Evolutionary conservation across 2,329 filamentous ascomycete species (phyloP), one percentile per base, ranked within the genome.

Genomic region (Fusarium nurragi): DNA sequence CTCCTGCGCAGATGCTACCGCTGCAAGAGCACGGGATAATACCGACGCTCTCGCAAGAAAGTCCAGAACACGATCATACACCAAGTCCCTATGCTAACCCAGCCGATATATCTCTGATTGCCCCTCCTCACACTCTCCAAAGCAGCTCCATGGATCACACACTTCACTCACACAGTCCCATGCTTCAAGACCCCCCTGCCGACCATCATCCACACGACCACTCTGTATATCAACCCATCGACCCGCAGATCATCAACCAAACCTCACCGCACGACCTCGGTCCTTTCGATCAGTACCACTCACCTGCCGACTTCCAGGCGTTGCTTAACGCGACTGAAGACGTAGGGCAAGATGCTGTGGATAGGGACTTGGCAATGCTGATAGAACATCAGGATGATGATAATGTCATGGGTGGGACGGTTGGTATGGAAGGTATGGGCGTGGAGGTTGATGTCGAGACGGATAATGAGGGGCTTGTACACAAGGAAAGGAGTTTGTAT

Each of bases 211-310:
- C 53, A 12, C 64, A 70, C 30, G 57, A 70, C 23, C 56, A 51
- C 49, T 59, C 49, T 18, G 75, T 80, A 25, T 84, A 83, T 70
- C 83, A 86, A 50, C 85, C 84, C 23, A 86, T 87, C 72, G 84
- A 87, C 69, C 84, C 85, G n/a, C 84, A 84, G 65, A 86, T 87
- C 51, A 86, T 86, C 67, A 81, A 68, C 57, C 51, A 71, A n/a
- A 41, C 68, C 44, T 54, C 63, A 25, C 48, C 62, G 10, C 71
- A 74, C 44, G 73, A 75, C 54, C 65, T 79, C 54, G 71, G 70
- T 41, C 67, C 76, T 21, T 83, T 83, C 59, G 77, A 78, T 48
- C 74, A 79, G 45, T 77, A 78, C 65, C 73, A 78, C 53, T 69
- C 78, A 5, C 80, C 84, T 23, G 76, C 81, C 1, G 80, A 85